Conservation (phyloP, 257 asterid genomes). For the Nicotiana paniculata region DNA sequence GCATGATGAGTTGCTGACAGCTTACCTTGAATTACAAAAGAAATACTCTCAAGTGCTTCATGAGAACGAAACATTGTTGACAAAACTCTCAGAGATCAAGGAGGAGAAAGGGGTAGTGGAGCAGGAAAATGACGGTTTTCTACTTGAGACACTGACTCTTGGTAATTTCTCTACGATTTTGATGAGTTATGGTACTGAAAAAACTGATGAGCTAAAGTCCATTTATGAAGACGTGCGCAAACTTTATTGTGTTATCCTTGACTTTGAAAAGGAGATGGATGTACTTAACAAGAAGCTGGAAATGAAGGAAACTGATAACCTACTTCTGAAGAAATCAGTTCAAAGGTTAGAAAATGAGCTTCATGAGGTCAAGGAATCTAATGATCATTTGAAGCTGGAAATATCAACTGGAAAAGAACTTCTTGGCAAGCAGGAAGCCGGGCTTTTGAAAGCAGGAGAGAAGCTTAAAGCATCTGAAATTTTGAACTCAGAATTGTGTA, state of each 20-base stretch:
- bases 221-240: constrained; percentile 40
- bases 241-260: constrained; percentile 33
- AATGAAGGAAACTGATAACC: constrained; percentile 48
- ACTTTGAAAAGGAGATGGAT: constrained; percentile 42
- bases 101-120: constrained; percentile 49
- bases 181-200: constrained; percentile 41
- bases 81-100: constrained; percentile 41
- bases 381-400: constrained; percentile 40
- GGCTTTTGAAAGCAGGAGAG: constrained; percentile 41
- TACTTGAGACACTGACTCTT: constrained; percentile 42
- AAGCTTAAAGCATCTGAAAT: constrained; percentile 48
- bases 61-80: constrained; percentile 47
- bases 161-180: constrained; percentile 34
- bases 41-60: constrained; percentile 34
- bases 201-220: constrained; percentile 34
- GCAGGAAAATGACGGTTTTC: constrained; percentile 43
- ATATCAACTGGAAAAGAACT: constrained; percentile 27
- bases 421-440: constrained; percentile 33
- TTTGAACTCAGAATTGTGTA: constrained; percentile 36
- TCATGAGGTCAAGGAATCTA: constrained; percentile 35
- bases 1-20: constrained; percentile 41
- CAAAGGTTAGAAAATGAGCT: constrained; percentile 50
- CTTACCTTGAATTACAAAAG: constrained; percentile 40
- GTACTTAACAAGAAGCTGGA: constrained; percentile 44
- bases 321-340: constrained; percentile 43